A percentile compares a stretch with the other conserved stretches of the same genome.
Evolutionary conservation across 345 rosid genomes (phyloP).

Genomic region (Cardamine occulta): DNA sequence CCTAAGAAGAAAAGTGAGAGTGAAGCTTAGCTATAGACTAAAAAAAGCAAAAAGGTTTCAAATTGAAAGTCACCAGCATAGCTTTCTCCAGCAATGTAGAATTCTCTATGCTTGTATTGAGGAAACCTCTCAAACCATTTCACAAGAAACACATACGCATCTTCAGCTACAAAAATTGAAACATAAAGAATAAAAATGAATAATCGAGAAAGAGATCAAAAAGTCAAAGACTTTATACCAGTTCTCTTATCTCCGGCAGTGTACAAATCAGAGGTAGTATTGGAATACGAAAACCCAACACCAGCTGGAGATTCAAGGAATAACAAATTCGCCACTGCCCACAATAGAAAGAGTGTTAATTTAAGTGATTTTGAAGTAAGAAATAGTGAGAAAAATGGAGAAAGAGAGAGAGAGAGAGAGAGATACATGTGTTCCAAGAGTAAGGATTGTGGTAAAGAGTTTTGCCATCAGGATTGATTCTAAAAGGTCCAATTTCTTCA

Average conservation of each 20-base stretch:
- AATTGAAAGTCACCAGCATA: slow-evolving; percentile 65
- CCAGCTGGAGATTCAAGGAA: slow-evolving; percentile 98
- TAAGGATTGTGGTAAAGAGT: slow-evolving; percentile 76
- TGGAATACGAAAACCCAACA: slow-evolving; percentile 92
- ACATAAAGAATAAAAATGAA: not conserved
- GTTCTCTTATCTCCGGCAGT: slow-evolving; percentile 85
- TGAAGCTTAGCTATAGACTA: slow-evolving; percentile 15
- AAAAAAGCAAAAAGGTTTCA: not conserved
- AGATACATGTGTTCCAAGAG: slow-evolving; percentile 79
- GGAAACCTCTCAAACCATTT: slow-evolving; percentile 97
- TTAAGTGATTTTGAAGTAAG: not conserved
- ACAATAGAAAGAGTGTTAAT: not conserved
- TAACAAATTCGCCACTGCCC: slow-evolving; percentile 86
- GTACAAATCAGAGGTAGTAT: slow-evolving; percentile 82
- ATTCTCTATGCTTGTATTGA: slow-evolving; percentile 88
- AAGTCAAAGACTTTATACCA: slow-evolving; percentile 47
- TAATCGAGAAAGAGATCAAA: not conserved
- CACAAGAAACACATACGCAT: slow-evolving; percentile 75
- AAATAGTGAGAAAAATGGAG: not conserved
- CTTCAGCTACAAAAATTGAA: slow-evolving; percentile 93
- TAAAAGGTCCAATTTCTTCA: slow-evolving; percentile 91
- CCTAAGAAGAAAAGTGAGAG: slow-evolving; percentile 49
- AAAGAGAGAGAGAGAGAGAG: slow-evolving; percentile 12
- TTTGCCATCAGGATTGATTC: slow-evolving; percentile 71
- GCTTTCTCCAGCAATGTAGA: slow-evolving; percentile 96